Percentiles rank a stretch among this genome's conserved stretches.
Evolutionary conservation across 192 early-diverging fungal species (phyloP).

Genomic region (Coemansia aciculifera): DNA sequence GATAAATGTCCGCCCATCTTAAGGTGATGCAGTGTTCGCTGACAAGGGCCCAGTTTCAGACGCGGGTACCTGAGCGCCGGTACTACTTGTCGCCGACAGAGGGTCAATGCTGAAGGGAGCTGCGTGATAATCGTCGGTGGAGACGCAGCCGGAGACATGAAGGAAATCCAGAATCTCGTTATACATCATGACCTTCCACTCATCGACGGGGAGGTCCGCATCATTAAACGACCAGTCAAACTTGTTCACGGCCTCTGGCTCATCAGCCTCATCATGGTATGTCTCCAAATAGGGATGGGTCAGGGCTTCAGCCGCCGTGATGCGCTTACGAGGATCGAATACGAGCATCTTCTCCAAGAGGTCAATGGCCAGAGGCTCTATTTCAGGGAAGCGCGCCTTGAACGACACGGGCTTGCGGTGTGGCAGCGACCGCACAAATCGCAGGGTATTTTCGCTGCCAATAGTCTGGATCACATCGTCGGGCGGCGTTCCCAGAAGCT

Average conservation of each 20-base stretch:
- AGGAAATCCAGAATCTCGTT: conserved; percentile 76
- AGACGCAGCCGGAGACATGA: conserved; percentile 55
- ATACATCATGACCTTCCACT: conserved; percentile 92
- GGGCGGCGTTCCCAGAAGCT: conserved; percentile 88
- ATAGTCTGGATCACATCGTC: conserved; percentile 92
- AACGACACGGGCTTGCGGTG: conserved; percentile 80
- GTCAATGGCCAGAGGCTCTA: conserved; percentile 79
- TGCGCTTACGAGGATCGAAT: conserved; percentile 89
- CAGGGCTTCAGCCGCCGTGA: conserved; percentile 83
- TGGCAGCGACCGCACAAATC: conserved; percentile 87
- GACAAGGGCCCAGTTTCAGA: neutral
- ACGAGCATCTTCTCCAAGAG: conserved; percentile 89
- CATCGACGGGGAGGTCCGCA: conserved; percentile 80
- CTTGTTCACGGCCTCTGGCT: conserved; percentile 72
- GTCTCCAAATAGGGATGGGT: conserved; percentile 87
- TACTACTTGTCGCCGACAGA: neutral
- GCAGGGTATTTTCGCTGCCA: conserved; percentile 89
- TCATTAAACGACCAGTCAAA: conserved; percentile 98
- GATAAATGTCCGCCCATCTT: neutral
- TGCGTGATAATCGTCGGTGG: neutral
- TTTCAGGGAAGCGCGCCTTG: conserved; percentile 71
- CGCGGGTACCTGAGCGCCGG: neutral
- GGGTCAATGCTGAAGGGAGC: neutral
- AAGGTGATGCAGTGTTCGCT: neutral
- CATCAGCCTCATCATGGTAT: conserved; percentile 89